Base-by-base conservation (phyloP, 2,329 filamentous ascomycete genomes). In the Huntiella abstrusa region DNA sequence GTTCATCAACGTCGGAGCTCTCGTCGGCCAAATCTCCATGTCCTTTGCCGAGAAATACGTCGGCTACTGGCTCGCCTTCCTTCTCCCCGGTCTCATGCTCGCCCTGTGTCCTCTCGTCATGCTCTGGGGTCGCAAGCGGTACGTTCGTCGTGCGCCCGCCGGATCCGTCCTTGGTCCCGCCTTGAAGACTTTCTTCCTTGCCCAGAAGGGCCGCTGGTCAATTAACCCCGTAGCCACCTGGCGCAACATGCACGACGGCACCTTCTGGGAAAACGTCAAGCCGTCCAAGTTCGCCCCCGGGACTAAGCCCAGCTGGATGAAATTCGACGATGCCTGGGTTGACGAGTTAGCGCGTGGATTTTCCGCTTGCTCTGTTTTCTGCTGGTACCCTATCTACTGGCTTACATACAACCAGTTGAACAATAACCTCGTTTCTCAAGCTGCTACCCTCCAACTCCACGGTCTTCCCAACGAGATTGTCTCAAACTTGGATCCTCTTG, bases 391-490 rank as follows among this genome's bases (percentile, higher is more conserved):
- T 2, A 69, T 76, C 32, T 75, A 68, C 55, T 75, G 69, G 69
- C 63, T 69, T 17, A 66, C 66, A 45, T 66, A 66, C 52, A 52
- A 67, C 50, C 64, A 67, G 51, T 62, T 75, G 51, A 71, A 67
- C 59, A 73, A 70, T 60, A 76, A 75, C 57, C 60, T 76, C 15
- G 65, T 71, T 41, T 73, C 70, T 5, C 80, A 84, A 58, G 77
- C 75, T 2, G 70, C 70, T 7, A 69, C 69, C 7, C 78, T 83
- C 78, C 55, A 69, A 22, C 70, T 79, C 3, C 70, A 79, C 52
- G 80, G 80, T 11, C 69, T 86, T 3, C 82, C 82, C 51, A 87
- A 86, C 63, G 81, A 87, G 56, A 67, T 86, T 48, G 68, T 87
- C 53, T 70, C 73, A 52, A 85, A 85, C 61, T 68, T 86, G 36